Evolutionary conservation across 176 grass and related monocot species (phyloP), one percentile per base, ranked within the genome.

Genomic region (Bolboschoenus planiculmis): DNA sequence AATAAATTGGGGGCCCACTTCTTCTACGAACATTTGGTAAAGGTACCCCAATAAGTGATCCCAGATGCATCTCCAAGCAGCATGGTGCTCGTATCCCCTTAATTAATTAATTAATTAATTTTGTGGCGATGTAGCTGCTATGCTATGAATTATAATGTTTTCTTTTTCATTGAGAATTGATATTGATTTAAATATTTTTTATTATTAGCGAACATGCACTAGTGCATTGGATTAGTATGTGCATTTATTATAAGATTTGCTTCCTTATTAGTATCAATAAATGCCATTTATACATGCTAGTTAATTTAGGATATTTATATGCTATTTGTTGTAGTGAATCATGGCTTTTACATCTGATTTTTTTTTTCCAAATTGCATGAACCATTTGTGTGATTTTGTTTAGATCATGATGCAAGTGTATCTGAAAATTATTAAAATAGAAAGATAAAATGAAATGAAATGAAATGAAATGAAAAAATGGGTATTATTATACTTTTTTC

Each of bases 1-100:
- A 51, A 82, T 82, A 43, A 65, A 82, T 48, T 0, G 2, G 39
- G 56, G 80, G 9, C 54, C 80, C 80, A 81, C 78, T 40, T 62
- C 14, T 39, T 23, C 39, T 50, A 16, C 23, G 3, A 16, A 33
- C 27, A 50, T 16, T 77, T 53, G 72, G 43, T 77, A 53, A 77
- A 77, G 46, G 27, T 46, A 34, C 51, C 72, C 72, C 72, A 76
- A 77, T 53, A 53, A 48, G 51, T 51, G 26, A 33, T 51, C 46
- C 47, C 46, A 53, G 46, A 77, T 77, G 0, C 72, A 77, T 77
- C 72, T 77, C 72, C 72, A 15, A 33, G 20, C 31, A 35, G 1
- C 4, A 34, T 0, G 34, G 30, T 65, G 14, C 4, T 35, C 21
- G 61, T 18, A 35, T 65, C 20, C 5, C 20, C n/a, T 35, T 64